Evolutionary conservation across 2,329 filamentous ascomycete species (phyloP), one percentile per base, ranked within the genome.

Genomic region (Nakataea oryzae): DNA sequence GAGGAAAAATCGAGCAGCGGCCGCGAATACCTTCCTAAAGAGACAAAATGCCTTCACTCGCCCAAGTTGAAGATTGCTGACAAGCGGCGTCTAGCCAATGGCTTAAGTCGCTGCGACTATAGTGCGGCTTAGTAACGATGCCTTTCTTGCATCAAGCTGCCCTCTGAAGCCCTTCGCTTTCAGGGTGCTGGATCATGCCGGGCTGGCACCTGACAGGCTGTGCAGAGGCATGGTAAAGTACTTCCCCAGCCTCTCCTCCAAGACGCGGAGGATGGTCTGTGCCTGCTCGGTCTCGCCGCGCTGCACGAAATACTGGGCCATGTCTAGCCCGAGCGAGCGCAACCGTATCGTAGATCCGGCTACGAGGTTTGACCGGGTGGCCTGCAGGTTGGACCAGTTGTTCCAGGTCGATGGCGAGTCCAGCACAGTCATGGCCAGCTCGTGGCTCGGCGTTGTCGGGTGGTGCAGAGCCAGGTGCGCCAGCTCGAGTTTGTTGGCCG

Each of bases 391-490:
- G 17, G 17, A 50, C 41, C 41, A 50, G 7, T 50, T 21, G 6
- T 60, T 13, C 65, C 64, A 67, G 7, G 54, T 57, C 12, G 59
- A 58, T 29, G 66, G 60, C 1, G 67, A 64, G 7, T 71, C 65
- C 24, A 85, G 76, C 61, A 80, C 78, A 2, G 74, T 67, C 13
- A 85, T 67, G 0, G 83, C 83, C 1, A 75, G 74, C 2, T 72
- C 69, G 27, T 79, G 74, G 29, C 76, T 75, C 0, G 83, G 83
- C 2, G 74, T 73, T 0, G 78, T 78, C 0, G 83, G 83, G 67
- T 86, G 83, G 62, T 81, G 75, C 1, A 86, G 74, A 30, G 79
- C 75, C 3, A 86, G 73, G 65, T 86, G 83, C 0, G 83, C 82
- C 34, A 75, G 73, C 59, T 83, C 78, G 9, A 84, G 29, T 17